A percentile compares a stretch with the other conserved stretches of the same genome.
Evolutionary conservation across 108 stramenopile species (phyloP).

Genomic region (Nitzschia inconspicua): DNA sequence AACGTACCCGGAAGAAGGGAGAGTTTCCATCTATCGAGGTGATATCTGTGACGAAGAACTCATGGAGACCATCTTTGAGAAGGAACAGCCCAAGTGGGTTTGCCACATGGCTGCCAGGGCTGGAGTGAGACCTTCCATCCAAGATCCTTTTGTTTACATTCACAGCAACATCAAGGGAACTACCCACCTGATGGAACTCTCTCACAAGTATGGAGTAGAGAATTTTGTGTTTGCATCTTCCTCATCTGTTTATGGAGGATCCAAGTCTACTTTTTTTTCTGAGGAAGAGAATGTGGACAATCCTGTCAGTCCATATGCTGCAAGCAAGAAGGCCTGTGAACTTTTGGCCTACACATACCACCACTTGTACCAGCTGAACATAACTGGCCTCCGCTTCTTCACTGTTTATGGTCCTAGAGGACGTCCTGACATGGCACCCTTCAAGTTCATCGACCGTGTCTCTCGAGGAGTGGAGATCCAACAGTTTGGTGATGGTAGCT

Average conservation of each 20-base stretch:
- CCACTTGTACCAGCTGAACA: slow-evolving; percentile 90
- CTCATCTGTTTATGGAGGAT: slow-evolving; percentile 95
- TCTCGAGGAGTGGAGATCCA: slow-evolving; percentile 89
- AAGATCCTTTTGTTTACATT: slow-evolving; percentile 97
- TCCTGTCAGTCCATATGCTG: slow-evolving; percentile 97
- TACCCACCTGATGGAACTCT: slow-evolving; percentile 90
- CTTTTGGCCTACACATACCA: slow-evolving; percentile 97
- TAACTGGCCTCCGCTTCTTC: slow-evolving; percentile 95
- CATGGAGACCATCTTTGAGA: slow-evolving; percentile 78
- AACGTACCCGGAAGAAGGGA: slow-evolving; percentile 32
- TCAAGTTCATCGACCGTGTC: slow-evolving; percentile 97
- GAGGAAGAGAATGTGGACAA: slow-evolving; percentile 95
- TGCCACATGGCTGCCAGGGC: slow-evolving; percentile 98
- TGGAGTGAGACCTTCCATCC: slow-evolving; percentile 89
- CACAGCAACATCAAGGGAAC: slow-evolving; percentile 96
- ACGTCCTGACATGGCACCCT: slow-evolving; percentile 97
- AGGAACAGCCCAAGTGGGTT: slow-evolving; percentile 78
- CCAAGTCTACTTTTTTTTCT: slow-evolving; percentile 84
- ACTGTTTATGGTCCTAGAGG: slow-evolving; percentile 97
- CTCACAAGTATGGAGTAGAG: slow-evolving; percentile 74
- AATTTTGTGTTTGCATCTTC: slow-evolving; percentile 97
- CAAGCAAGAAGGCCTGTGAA: slow-evolving; percentile 97
- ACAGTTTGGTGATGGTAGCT: slow-evolving; percentile 97
- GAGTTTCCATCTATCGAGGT: slow-evolving; percentile 72
- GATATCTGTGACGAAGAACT: slow-evolving; percentile 93